These are phyloP conservation scores for Silene uniflora DNA, from an alignment of 148 eudicot species.

Conservation along the genomic window DNA sequence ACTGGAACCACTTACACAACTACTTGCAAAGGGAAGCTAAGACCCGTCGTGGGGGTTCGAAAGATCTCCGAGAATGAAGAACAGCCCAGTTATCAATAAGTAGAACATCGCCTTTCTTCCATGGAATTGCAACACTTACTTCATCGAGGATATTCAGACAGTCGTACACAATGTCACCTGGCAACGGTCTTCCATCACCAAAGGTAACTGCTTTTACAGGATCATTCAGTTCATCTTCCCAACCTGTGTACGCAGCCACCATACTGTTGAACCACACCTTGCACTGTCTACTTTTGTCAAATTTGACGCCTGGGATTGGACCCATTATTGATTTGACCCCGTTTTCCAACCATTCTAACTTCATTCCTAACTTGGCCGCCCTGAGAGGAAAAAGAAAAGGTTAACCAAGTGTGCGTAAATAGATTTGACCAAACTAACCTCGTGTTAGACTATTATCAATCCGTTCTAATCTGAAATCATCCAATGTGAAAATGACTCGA, in stretches of 20 bases:
- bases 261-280: constrained; percentile 93
- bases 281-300: constrained; percentile 48
- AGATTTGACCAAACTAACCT: no score
- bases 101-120: constrained; percentile 77
- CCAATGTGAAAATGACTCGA: no score
- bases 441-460: no score
- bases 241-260: constrained; percentile 81
- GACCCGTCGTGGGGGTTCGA: constrained; percentile 74
- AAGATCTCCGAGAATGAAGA: constrained; percentile 72
- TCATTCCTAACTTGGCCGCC: constrained; percentile 78
- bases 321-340: constrained; percentile 79
- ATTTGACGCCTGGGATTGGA: constrained; percentile 70
- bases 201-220: constrained; percentile 74
- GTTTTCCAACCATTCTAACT: constrained; percentile 75
- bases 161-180: constrained; percentile 48
- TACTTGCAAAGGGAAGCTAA: constrained; percentile 86
- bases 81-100: constrained; percentile 82
- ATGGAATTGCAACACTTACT: constrained; percentile 72
- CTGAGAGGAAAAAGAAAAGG: constrained; percentile 27
- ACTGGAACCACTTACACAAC: not conserved
- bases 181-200: constrained; percentile 80
- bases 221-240: constrained; percentile 70
- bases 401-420: not conserved
- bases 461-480: no score
- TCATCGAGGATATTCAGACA: constrained; percentile 70